Percentiles rank a stretch among this genome's conserved stretches.
phyloP scores from a whole-genome alignment of 2,329 filamentous ascomycete species.

The Sordariomycetes sp. region DNA sequence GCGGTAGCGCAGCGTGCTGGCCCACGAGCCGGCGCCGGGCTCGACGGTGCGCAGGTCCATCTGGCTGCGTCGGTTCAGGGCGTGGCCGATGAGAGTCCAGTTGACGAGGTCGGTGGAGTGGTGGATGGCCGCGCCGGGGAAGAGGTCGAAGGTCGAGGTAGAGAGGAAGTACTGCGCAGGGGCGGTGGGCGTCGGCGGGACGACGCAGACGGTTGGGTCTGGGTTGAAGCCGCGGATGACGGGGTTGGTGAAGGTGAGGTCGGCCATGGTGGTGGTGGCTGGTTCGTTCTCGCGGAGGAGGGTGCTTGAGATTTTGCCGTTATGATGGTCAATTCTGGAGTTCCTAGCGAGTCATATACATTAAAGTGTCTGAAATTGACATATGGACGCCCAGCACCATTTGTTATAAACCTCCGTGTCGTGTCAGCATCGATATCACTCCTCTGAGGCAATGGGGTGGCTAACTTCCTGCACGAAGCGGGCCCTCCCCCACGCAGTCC shows the following conservation, averaged over 20 bases:
- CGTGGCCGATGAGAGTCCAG: background rate
- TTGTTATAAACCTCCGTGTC: background rate
- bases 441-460: background rate
- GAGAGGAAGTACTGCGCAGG: background rate
- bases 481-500: background rate
- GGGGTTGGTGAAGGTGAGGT: background rate
- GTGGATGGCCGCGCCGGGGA: background rate
- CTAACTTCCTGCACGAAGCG: background rate
- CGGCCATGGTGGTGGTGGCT: background rate
- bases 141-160: background rate
- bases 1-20: background rate
- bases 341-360: background rate
- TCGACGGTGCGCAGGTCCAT: background rate
- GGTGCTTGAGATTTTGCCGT: background rate
- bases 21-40: background rate
- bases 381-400: background rate
- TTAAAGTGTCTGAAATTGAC: background rate
- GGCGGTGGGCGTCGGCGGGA: background rate
- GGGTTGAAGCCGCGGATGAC: background rate
- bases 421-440: background rate
- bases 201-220: background rate
- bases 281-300: background rate
- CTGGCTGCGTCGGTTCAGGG: background rate
- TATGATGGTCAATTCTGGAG: background rate
- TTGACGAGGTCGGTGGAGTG: background rate